Conservation (phyloP, 2,329 filamentous ascomycete species). For the Penicillium sclerotigenum region DNA sequence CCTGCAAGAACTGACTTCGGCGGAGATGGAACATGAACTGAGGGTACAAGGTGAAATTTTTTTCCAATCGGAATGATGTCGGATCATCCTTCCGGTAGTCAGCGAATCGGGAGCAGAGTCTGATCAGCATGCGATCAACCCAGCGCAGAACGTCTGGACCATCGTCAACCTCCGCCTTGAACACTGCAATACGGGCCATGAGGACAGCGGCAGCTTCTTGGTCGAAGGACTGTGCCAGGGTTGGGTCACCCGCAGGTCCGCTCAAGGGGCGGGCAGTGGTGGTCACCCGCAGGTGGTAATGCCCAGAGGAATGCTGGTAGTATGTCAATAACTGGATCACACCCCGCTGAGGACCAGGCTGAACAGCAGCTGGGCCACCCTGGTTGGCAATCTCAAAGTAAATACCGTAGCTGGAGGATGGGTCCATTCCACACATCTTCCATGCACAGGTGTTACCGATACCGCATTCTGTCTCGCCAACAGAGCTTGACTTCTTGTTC, state of each 20-base stretch:
- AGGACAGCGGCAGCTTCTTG: constrained; percentile 96
- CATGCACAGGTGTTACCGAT: constrained; percentile 98
- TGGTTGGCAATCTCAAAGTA: constrained; percentile 98
- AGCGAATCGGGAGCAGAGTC: constrained; percentile 91
- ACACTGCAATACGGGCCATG: constrained; percentile 98
- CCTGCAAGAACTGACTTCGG: constrained; percentile 93
- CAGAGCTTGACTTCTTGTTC: constrained; percentile 96
- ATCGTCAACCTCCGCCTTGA: constrained; percentile 97
- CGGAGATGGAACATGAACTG: constrained; percentile 99
- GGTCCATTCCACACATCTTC: constrained; percentile 99
- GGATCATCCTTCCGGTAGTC: constrained; percentile 98
- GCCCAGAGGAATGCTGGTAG: constrained; percentile 94
- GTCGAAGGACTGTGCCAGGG: constrained; percentile 94
- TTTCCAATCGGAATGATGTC: constrained; percentile 92
- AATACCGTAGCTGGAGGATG: constrained; percentile 86
- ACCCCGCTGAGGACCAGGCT: constrained; percentile 82
- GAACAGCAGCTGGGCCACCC: constrained; percentile 78
- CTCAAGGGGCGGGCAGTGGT: constrained; percentile 89
- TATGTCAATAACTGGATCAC: constrained; percentile 99
- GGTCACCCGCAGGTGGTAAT: constrained; percentile 93
- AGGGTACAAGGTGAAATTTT: constrained; percentile 98
- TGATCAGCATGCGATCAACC: constrained; percentile 98
- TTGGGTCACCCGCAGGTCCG: constrained; percentile 88
- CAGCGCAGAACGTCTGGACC: constrained; percentile 96
- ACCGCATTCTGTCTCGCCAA: constrained; percentile 96